phyloP scores from a whole-genome alignment of 2,329 filamentous ascomycete genomes.

The Aspergillus carbonarius region DNA sequence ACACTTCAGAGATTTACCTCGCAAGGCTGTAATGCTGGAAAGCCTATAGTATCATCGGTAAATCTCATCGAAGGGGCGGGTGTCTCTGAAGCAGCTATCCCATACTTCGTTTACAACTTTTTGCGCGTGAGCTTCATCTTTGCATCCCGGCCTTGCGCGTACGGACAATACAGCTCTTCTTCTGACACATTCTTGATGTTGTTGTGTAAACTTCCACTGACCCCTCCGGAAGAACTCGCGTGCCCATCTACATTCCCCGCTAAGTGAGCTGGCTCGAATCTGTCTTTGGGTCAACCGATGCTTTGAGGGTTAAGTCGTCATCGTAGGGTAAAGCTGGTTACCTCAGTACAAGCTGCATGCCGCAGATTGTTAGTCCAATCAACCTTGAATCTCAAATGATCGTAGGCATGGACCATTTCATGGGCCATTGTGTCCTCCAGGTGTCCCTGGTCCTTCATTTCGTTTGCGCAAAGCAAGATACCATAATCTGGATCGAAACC shows the following conservation, averaged over 20 bases:
- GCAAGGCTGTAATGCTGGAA: background rate
- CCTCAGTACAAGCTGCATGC: slow-evolving; percentile 93
- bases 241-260: slow-evolving; percentile 88
- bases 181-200: slow-evolving; percentile 90
- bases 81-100: slow-evolving; percentile 95
- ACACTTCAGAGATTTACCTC: slow-evolving; percentile 4
- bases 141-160: slow-evolving; percentile 72
- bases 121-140: slow-evolving; percentile 80
- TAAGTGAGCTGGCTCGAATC: slow-evolving; percentile 91
- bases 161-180: slow-evolving; percentile 77
- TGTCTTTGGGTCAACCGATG: slow-evolving; percentile 36
- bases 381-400: slow-evolving; percentile 87
- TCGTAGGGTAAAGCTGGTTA: slow-evolving; percentile 40
- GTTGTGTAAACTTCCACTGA: slow-evolving; percentile 86
- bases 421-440: slow-evolving; percentile 93
- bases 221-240: slow-evolving; percentile 80
- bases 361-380: slow-evolving; percentile 76
- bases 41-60: slow-evolving; percentile 59
- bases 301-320: background rate
- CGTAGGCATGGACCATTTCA: slow-evolving; percentile 97
- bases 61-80: slow-evolving; percentile 93
- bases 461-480: slow-evolving; percentile 90
- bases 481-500: slow-evolving; percentile 86
- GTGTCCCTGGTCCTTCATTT: slow-evolving; percentile 75
- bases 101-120: slow-evolving; percentile 96